Percentiles rank a stretch among this genome's conserved stretches.
phyloP scores from a whole-genome alignment of 495 filamentous ascomycete species.

The Neurospora sp. region DNA sequence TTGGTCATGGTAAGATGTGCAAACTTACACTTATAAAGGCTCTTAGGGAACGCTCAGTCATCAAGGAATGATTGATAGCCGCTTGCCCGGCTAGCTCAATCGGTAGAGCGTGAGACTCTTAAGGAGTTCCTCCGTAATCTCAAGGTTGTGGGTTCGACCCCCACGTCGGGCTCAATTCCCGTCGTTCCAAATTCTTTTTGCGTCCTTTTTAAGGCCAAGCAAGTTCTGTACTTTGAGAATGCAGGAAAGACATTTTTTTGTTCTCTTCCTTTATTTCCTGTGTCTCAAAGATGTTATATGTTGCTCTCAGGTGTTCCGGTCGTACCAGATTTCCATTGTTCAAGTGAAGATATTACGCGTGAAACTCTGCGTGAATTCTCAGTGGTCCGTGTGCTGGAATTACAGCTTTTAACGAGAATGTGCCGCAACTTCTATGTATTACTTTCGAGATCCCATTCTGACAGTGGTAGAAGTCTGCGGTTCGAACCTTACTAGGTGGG shows the following conservation, averaged over 20 bases:
- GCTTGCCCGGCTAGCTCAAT: slow-evolving; percentile 50
- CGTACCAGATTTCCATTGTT: not conserved
- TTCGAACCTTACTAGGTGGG: not conserved
- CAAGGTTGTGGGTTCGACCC: not conserved
- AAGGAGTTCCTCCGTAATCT: slow-evolving; percentile 19
- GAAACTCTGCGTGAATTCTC: not conserved
- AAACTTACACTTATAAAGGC: not conserved
- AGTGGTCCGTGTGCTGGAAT: not conserved
- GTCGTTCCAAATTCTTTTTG: not conserved
- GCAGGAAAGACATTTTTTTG: not conserved
- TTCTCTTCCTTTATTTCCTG: too few relatives aligned
- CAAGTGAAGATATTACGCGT: not conserved
- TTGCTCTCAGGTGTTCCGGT: too few relatives aligned
- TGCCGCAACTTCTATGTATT: too few relatives aligned
- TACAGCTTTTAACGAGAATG: not conserved
- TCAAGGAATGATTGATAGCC: not conserved
- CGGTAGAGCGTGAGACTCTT: slow-evolving; percentile 69
- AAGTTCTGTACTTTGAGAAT: not conserved
- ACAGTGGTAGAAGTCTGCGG: not conserved
- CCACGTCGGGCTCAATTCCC: not conserved
- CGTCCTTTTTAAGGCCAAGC: not conserved
- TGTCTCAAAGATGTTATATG: too few relatives aligned
- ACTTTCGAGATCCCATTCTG: not conserved
- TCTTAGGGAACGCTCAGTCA: not conserved
- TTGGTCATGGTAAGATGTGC: not conserved